Evolutionary conservation across 2,329 filamentous ascomycete genomes (phyloP).

Genomic region (Sporothrix schenckii): DNA sequence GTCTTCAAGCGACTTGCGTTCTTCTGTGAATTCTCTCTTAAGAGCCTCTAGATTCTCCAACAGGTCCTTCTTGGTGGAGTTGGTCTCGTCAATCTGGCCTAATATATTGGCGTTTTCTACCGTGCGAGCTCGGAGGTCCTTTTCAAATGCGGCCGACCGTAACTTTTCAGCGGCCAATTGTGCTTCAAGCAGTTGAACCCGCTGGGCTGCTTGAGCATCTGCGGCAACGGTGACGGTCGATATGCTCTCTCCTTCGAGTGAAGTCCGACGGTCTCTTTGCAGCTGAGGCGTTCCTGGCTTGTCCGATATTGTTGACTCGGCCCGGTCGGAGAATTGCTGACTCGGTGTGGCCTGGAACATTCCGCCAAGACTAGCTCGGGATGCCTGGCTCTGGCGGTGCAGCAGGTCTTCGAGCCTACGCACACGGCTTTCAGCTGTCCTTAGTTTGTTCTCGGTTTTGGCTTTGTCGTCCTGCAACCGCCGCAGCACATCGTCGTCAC

Average conservation of each 20-base stretch:
- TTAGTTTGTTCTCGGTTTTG: conserved; percentile 72
- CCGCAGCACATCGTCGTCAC: conserved; percentile 79
- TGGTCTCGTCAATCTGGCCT: conserved; percentile 77
- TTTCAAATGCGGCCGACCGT: conserved; percentile 65
- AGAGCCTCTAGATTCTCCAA: conserved; percentile 93
- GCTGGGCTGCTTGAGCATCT: conserved; percentile 51
- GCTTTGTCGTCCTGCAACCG: conserved; percentile 81
- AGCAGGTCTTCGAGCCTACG: conserved; percentile 88
- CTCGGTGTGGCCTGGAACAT: conserved; percentile 55
- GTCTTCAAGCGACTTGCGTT: conserved; percentile 78
- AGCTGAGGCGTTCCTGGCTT: conserved; percentile 45
- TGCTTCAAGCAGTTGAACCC: conserved; percentile 69
- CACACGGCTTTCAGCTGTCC: conserved; percentile 85
- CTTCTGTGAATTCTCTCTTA: conserved; percentile 82
- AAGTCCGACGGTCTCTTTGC: conserved; percentile 51
- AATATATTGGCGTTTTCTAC: conserved; percentile 64
- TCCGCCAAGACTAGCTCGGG: conserved; percentile 56
- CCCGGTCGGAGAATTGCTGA: conserved; percentile 52
- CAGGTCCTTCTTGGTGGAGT: conserved; percentile 90
- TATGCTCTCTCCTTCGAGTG: conserved; percentile 48
- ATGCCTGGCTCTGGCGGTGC: conserved; percentile 73
- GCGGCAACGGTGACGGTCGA: neutral
- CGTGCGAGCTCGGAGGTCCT: conserved; percentile 64
- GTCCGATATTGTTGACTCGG: conserved; percentile 55
- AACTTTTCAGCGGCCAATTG: conserved; percentile 77